Evolutionary conservation across 176 grass and related monocot genomes (phyloP).

Genomic region (Triticum urartu): DNA sequence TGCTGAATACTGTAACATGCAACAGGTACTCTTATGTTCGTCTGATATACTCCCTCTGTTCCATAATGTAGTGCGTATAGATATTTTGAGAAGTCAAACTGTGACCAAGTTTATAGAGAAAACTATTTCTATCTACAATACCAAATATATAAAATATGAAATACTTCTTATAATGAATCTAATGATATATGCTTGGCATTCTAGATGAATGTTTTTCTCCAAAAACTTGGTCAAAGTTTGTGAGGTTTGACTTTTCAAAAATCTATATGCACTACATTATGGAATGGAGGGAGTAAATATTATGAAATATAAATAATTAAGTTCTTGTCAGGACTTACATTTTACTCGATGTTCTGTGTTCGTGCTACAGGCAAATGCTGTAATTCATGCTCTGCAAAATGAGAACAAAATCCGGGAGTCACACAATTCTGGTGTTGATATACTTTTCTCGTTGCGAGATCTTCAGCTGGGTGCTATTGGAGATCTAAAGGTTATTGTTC

Average conservation of each 20-base stretch:
- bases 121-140: too few species aligned
- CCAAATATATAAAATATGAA: too few species aligned
- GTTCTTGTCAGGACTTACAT: background rate
- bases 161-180: too few species aligned
- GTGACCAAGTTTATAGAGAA: too few species aligned
- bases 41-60: background rate
- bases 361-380: conserved; percentile 55
- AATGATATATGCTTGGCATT: too few species aligned
- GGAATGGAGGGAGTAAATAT: background rate
- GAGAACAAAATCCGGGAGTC: conserved; percentile 68
- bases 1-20: conserved; percentile 58
- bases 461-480: conserved; percentile 82
- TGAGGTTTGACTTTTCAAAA: too few species aligned
- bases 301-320: conserved; percentile 20
- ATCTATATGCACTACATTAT: too few species aligned
- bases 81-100: too few species aligned
- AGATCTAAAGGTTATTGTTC: conserved; percentile 67
- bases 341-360: conserved; percentile 5
- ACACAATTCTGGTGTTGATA: conserved; percentile 62
- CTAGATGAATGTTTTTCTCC: too few species aligned
- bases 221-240: too few species aligned
- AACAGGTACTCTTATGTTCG: conserved; percentile 57
- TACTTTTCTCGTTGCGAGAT: conserved; percentile 74
- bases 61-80: too few species aligned
- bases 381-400: conserved; percentile 62